Evolutionary conservation across 768 basidiomycete species (phyloP), one percentile per base, ranked within the genome.

Genomic region (Amanita brunnescens): DNA sequence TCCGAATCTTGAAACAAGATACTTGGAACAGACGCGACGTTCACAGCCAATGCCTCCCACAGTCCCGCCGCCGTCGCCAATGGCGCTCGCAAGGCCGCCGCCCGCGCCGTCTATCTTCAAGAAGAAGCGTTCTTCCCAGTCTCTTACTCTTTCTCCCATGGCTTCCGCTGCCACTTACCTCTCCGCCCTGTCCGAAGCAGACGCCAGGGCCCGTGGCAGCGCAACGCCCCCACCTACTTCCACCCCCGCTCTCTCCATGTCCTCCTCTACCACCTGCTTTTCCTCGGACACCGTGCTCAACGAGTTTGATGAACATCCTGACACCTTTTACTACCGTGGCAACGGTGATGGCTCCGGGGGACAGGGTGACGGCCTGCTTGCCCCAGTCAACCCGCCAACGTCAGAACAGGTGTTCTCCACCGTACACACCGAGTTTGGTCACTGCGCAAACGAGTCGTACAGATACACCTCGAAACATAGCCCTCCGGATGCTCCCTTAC

Each of bases 381-480:
- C 79, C 48, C 86, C 87, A 14, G 60, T 69, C 43, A 70, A 67
- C n/a, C 82, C 89, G 2, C 89, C 89, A 0, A 90, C 85, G 33
- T 91, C 87, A 0, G 83, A 86, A 62, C 84, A 91, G 61, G 74
- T 83, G 24, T 88, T 87, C 64, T 76, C 69, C 35, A 88, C 87
- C 10, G 76, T 87, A 35, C 89, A 98, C 69, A 78, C 87, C 21
- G 94, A 97, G 69, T 97, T 94, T 63, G 94, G 94, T 1, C 91
- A 92, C 66, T 92, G 89, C 61, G 81, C 79, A 21, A 83, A 91
- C 59, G 80, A 87, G 55, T 72, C 71, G 21, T 89, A 80, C 62
- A 75, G 91, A n/a, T 76, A 80, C 57, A 76, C 71, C 10, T 85
- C 85, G 1, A 72, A 79, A 54, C 83, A 90, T 62, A 33, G 21